Percentiles rank a stretch among this genome's conserved stretches.
phyloP scores from a whole-genome alignment of 108 stramenopile species.

The Skeletonema menzelii region DNA sequence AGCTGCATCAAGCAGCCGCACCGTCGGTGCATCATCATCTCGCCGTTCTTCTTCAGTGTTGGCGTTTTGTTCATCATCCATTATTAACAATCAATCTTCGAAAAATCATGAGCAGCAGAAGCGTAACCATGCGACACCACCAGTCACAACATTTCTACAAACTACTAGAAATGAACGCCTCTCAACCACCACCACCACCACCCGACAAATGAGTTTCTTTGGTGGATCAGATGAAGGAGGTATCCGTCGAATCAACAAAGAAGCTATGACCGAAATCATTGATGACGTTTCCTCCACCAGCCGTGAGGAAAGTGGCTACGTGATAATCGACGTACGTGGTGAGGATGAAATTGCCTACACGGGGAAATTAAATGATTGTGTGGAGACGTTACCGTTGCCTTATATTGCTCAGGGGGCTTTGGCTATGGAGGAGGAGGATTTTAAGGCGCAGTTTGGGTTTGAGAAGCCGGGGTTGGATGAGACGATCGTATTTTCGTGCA shows the following conservation, averaged over 20 bases:
- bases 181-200: neutral
- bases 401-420: conserved; percentile 60
- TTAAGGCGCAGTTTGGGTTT: conserved; percentile 73
- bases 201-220: conserved; percentile 34
- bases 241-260: conserved; percentile 27
- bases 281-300: conserved; percentile 64
- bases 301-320: conserved; percentile 66
- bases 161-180: neutral
- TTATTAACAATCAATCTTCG: neutral
- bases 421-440: conserved; percentile 73
- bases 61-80: neutral
- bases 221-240: conserved; percentile 15
- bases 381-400: conserved; percentile 62
- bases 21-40: neutral
- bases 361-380: conserved; percentile 63
- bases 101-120: neutral
- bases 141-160: neutral
- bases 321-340: conserved; percentile 75
- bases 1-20: neutral
- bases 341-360: conserved; percentile 62
- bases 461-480: conserved; percentile 68
- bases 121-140: neutral
- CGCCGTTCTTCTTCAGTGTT: neutral
- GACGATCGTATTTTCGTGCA: conserved; percentile 77
- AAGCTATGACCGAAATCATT: conserved; percentile 67